Base-by-base conservation (phyloP, 2,329 filamentous ascomycete species). In the Neodidymelliopsis sp. region DNA sequence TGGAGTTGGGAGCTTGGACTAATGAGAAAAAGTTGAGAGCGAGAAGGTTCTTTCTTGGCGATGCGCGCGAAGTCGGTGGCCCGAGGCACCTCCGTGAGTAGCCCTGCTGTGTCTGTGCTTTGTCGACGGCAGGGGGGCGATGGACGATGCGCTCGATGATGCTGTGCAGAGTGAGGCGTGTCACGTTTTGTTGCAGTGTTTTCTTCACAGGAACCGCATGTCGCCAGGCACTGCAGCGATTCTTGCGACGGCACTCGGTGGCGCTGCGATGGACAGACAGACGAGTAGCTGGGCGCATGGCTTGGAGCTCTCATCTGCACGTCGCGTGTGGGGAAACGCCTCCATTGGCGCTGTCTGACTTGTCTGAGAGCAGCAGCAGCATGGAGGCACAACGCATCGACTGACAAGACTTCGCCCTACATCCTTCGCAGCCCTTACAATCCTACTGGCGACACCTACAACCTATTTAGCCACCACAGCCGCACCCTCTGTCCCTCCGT, bases 1-100 rank as follows among this genome's bases (percentile, higher is more conserved):
- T 65, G 63, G 50, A 55, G 57, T 61, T 53, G 56, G 56, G 47
- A 65, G 65, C 62, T 64, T 61, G 46, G 61, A 65, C 57, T 42
- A 48, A 54, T 42, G 57, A 57, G 53, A 61, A 65, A 65, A 57
- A 55, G 57, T 54, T 59, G 35, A 49, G 53, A 35, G 36, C 58
- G 63, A n/a, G n/a, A 66, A 65, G 55, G 49, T 67, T 65, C 63
- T 58, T 49, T 56, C 47, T 35, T 43, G 37, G 41, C 41, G 29
- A 12, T 53, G 30, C 34, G 48, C 52, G 45, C 48, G 50, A 41
- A 46, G 47, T 37, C 53, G 45, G 57, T 49, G 55, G 47, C 47
- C 46, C 49, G 53, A 49, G 50, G 54, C n/a, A n/a, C n/a, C 45
- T 51, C 56, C 56, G 53, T 50, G 38, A 34, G 37, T 33, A 45